These are phyloP conservation scores for Phellinidium pouzarii DNA, from an alignment of 1,284 basidiomycete genomes.

Conservation along the genomic window DNA sequence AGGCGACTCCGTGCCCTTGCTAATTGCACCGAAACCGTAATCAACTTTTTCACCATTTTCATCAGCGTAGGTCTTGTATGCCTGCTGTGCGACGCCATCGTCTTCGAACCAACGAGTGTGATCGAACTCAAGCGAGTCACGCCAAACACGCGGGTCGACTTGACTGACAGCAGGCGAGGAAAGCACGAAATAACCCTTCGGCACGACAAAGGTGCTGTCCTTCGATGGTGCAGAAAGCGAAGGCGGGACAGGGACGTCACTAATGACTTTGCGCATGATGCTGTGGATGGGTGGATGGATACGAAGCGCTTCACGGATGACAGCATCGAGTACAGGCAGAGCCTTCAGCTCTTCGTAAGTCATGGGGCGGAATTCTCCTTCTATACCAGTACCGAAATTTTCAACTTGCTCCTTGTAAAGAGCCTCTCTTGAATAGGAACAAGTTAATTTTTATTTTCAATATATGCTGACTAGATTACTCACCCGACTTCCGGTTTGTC, in stretches of 20 bases:
- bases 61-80: slow-evolving; percentile 69
- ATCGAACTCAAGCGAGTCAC: slow-evolving; percentile 66
- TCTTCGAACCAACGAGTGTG: slow-evolving; percentile 83
- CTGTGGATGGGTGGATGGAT: slow-evolving; percentile 92
- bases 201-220: slow-evolving; percentile 73
- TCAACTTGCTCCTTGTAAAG: slow-evolving; percentile 88
- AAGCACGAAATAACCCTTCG: slow-evolving; percentile 87
- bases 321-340: slow-evolving; percentile 80
- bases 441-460: neutral
- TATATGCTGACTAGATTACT: slow-evolving; percentile 27
- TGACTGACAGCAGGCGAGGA: slow-evolving; percentile 88
- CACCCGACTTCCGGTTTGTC: slow-evolving; percentile 70
- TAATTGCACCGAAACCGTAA: slow-evolving; percentile 91
- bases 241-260: slow-evolving; percentile 78
- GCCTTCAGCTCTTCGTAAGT: slow-evolving; percentile 84
- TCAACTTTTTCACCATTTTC: slow-evolving; percentile 84
- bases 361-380: slow-evolving; percentile 75
- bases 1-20: slow-evolving; percentile 85
- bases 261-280: slow-evolving; percentile 85
- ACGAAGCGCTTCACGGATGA: slow-evolving; percentile 91
- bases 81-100: slow-evolving; percentile 69
- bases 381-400: slow-evolving; percentile 75
- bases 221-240: slow-evolving; percentile 77
- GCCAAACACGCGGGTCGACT: slow-evolving; percentile 85
- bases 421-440: slow-evolving; percentile 45